Evolutionary conservation across 2,329 filamentous ascomycete genomes (phyloP).

Genomic region (Ilyonectria mors-panacis): DNA sequence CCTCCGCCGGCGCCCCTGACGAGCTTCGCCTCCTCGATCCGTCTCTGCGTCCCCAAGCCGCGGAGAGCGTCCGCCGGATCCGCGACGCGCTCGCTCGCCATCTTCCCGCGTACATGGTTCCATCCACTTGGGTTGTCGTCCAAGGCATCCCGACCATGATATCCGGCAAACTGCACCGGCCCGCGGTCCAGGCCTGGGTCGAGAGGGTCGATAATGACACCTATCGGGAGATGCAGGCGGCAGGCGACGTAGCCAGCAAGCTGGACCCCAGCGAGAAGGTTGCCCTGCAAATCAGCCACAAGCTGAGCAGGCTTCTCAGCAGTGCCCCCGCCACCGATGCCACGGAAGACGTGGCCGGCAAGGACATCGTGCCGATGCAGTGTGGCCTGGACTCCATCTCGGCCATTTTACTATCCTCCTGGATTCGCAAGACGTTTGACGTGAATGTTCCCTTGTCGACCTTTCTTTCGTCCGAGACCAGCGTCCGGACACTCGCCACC

Average conservation of each 20-base stretch:
- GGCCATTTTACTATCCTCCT: slow-evolving; percentile 17
- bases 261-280: neutral
- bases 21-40: neutral
- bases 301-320: slow-evolving; percentile 2
- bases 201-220: neutral
- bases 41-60: neutral
- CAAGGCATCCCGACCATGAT: slow-evolving; percentile 28
- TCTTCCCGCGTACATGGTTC: slow-evolving; percentile 32
- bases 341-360: neutral
- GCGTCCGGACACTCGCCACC: slow-evolving; percentile 4
- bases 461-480: slow-evolving; percentile 8
- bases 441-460: slow-evolving; percentile 1
- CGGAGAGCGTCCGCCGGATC: neutral
- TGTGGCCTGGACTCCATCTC: slow-evolving; percentile 24
- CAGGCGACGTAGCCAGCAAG: slow-evolving; percentile 4
- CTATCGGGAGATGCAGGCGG: slow-evolving; percentile 10
- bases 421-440: slow-evolving; percentile 23
- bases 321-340: neutral
- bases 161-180: slow-evolving; percentile 30
- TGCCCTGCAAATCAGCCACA: slow-evolving; percentile 1
- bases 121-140: slow-evolving; percentile 21
- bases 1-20: neutral
- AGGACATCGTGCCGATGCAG: slow-evolving; percentile 24
- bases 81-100: slow-evolving; percentile 7
- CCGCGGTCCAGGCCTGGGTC: slow-evolving; percentile 1